phyloP scores from a whole-genome alignment of 2,329 filamentous ascomycete species.

The Cytospora mali region DNA sequence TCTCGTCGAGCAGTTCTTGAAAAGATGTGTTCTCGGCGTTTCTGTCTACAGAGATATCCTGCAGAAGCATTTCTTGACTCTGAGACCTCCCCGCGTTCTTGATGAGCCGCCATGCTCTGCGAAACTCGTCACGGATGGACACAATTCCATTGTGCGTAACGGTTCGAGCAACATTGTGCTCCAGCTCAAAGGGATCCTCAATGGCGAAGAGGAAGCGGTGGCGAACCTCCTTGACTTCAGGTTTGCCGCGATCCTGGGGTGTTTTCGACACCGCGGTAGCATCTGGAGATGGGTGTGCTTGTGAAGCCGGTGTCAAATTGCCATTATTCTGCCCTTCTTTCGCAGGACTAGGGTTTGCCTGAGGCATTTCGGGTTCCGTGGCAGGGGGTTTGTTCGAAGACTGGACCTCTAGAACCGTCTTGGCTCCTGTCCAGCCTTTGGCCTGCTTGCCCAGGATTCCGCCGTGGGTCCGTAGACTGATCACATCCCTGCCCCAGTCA shows the following conservation, averaged over 20 bases:
- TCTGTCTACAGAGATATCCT: slow-evolving; percentile 48
- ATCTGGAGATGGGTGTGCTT: not conserved
- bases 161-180: slow-evolving; percentile 86
- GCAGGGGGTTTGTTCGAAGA: slow-evolving; percentile 35
- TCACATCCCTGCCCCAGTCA: slow-evolving; percentile 77
- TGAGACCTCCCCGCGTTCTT: slow-evolving; percentile 49
- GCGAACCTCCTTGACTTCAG: slow-evolving; percentile 67
- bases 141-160: slow-evolving; percentile 83
- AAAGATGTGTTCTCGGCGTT: slow-evolving; percentile 38
- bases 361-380: slow-evolving; percentile 28
- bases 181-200: slow-evolving; percentile 86
- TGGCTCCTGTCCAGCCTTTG: slow-evolving; percentile 87
- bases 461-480: slow-evolving; percentile 73
- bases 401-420: slow-evolving; percentile 63
- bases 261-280: not conserved
- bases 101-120: slow-evolving; percentile 76
- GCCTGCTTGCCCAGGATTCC: slow-evolving; percentile 73
- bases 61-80: slow-evolving; percentile 52
- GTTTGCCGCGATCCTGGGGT: slow-evolving; percentile 20
- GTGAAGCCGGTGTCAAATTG: not conserved
- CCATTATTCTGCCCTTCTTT: not conserved
- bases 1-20: slow-evolving; percentile 43
- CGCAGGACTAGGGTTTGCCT: slow-evolving; percentile 20
- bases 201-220: slow-evolving; percentile 86
- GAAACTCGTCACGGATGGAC: slow-evolving; percentile 81